phyloP scores from a whole-genome alignment of 495 filamentous ascomycete genomes.

The Aspergillus biplanus region DNA sequence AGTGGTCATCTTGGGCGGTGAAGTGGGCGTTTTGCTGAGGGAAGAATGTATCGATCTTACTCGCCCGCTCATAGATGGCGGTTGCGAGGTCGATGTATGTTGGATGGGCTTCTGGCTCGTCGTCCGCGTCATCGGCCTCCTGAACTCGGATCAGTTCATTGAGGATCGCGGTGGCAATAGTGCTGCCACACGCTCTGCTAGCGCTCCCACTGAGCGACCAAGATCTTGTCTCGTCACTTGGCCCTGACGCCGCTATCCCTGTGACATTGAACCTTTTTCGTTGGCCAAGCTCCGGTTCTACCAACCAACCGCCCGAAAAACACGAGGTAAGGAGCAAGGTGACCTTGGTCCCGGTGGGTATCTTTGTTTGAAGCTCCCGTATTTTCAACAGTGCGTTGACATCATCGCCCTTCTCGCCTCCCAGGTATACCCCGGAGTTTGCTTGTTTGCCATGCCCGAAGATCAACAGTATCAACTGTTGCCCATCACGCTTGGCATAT shows the following conservation, averaged over 20 bases:
- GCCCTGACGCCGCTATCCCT: background rate
- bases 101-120: background rate
- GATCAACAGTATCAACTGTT: conserved; percentile 6
- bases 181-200: background rate
- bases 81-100: conserved; percentile 1
- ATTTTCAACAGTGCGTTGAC: background rate
- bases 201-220: background rate
- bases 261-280: background rate
- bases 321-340: background rate
- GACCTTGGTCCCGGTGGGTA: conserved; percentile 2
- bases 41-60: background rate
- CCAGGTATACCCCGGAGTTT: background rate
- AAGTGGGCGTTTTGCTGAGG: background rate
- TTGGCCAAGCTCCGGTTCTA: background rate
- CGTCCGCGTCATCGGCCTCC: background rate
- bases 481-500: background rate
- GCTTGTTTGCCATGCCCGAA: conserved; percentile 8
- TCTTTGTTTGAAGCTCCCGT: background rate
- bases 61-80: background rate
- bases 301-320: conserved; percentile 7
- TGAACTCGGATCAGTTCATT: background rate
- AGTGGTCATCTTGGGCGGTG: background rate
- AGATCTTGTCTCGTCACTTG: background rate
- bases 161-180: background rate
- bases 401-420: background rate